Evolutionary conservation across 495 filamentous ascomycete genomes (phyloP).

Genomic region (Margaritispora aquatica): DNA sequence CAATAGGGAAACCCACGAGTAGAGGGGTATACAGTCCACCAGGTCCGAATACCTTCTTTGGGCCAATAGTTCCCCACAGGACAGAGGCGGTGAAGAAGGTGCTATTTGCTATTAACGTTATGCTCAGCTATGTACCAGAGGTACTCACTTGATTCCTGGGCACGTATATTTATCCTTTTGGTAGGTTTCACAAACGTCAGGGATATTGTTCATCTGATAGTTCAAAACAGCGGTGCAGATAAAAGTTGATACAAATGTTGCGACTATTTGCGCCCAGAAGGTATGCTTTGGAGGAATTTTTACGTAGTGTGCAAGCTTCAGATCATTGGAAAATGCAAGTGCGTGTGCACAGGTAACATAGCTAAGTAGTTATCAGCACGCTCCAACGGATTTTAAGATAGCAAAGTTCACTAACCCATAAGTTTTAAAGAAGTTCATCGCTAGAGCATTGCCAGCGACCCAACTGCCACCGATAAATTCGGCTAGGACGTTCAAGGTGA

Average conservation of each 20-base stretch:
- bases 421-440: background rate
- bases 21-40: background rate
- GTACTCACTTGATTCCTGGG: constrained; percentile 56
- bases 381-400: background rate
- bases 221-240: constrained; percentile 48
- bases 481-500: background rate
- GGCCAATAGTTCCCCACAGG: constrained; percentile 63
- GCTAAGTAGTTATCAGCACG: background rate
- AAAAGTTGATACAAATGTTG: constrained; percentile 56
- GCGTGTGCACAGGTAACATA: background rate
- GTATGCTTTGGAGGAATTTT: constrained; percentile 27
- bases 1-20: background rate
- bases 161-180: constrained; percentile 59
- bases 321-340: constrained; percentile 37
- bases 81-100: constrained; percentile 58
- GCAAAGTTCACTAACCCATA: background rate
- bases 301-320: constrained; percentile 57
- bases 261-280: constrained; percentile 59
- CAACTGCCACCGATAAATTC: background rate
- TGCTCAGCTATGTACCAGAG: constrained; percentile 29
- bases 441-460: background rate
- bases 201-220: constrained; percentile 49
- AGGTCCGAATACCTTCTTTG: constrained; percentile 17
- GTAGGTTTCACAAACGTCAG: constrained; percentile 49
- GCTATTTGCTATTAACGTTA: background rate